Conservation (phyloP, 202 grass and related monocot species). For the Schoenoplectus triqueter region DNA sequence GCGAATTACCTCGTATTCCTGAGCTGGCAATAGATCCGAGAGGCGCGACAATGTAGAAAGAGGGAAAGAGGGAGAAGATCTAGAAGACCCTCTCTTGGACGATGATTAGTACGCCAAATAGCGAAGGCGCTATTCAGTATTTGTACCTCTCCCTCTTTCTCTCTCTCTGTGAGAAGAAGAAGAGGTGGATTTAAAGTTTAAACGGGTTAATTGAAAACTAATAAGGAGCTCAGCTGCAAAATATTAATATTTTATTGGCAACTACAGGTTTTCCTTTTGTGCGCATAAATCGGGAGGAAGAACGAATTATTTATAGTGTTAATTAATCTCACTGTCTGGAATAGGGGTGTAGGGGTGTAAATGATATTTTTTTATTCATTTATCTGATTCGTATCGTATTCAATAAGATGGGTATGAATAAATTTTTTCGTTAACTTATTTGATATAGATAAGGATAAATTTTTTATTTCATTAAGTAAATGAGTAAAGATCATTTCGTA, state of each 20-base stretch:
- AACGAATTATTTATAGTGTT: conserved; percentile 22
- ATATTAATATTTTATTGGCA: conserved; percentile 22
- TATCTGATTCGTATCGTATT: too few species aligned
- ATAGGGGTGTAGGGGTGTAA: too few species aligned
- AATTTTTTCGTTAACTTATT: too few species aligned
- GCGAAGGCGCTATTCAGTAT: neutral
- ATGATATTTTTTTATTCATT: too few species aligned
- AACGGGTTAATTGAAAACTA: too few species aligned
- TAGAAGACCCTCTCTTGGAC: neutral
- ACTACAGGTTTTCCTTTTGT: conserved; percentile 26
- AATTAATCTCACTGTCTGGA: neutral
- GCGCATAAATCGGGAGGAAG: conserved; percentile 29
- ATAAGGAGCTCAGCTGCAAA: too few species aligned
- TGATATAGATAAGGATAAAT: too few species aligned
- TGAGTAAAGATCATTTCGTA: too few species aligned
- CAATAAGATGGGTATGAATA: too few species aligned
- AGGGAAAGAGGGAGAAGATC: neutral
- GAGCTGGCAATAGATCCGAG: conserved; percentile 37
- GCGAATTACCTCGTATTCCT: conserved; percentile 24
- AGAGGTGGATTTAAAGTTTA: neutral
- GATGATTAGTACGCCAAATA: neutral
- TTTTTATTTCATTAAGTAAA: too few species aligned
- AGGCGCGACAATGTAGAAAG: conserved; percentile 31
- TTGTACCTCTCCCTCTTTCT: neutral
- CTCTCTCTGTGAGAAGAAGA: conserved; percentile 4